Evolutionary conservation across 2,329 filamentous ascomycete species (phyloP), one percentile per base, ranked within the genome.

Genomic region (Sclerotinia nivalis): DNA sequence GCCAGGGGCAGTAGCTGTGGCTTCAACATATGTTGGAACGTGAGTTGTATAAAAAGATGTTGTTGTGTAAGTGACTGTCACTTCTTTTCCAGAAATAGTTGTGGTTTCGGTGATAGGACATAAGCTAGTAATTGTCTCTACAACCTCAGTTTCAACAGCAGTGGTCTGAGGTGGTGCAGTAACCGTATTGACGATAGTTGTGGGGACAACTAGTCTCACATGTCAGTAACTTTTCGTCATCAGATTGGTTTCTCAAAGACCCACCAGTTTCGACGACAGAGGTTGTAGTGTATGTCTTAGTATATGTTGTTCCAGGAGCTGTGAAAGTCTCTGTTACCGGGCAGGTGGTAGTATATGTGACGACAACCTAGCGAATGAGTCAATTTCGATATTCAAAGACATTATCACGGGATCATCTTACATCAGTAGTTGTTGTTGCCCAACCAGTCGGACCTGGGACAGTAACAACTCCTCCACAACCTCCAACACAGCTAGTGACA

Each of bases 241-340:
- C 28, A 43, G 8, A 10, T 12, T 40, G 28, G 8, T 12, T 22
- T 18, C 10, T 52, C 6, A 25, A 52, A 15, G 43, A 50, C 71
- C 72, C 45, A 73, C 80, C 69, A 28, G 70, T 77, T 67, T 72
- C 61, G 37, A 80, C 77, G n/a, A 78, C 75, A 68, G 80, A 83
- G 61, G 82, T 83, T 1, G 83, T 83, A 20, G 80, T 82, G 72
- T 82, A 84, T 8, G 80, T 81, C 6, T 78, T 78, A 2, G 80
- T 79, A 66, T 81, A 79, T 10, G 81, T 82, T 6, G 69, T 78
- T 25, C 81, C 81, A 10, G 62, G 25, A n/a, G 31, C 64, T 9
- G 62, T 67, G 45, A 54, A n/a, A 10, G 64, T 68, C n/a, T 43
- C 31, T 15, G 20, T 54, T 7, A 68, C 64, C 0, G 55, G 47